A percentile compares a stretch with the other conserved stretches of the same genome.
Conservation (phyloP, 2,329 filamentous ascomycete genomes). For the Pseudocercospora fuligena region DNA sequence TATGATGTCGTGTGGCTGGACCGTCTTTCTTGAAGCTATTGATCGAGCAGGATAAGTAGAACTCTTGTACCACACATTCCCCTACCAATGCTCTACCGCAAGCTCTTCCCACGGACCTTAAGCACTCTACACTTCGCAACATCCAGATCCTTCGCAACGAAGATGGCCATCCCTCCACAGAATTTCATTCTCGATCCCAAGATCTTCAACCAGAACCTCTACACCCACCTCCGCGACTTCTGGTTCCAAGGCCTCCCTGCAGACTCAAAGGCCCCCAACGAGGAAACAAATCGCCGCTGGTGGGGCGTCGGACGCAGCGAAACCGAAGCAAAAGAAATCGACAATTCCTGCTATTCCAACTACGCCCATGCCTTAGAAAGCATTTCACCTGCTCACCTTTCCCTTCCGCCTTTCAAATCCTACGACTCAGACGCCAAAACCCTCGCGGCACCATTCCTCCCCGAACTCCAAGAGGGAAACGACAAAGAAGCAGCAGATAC, state of each 20-base stretch:
- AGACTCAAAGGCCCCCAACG: slow-evolving; percentile 34
- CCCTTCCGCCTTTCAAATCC: slow-evolving; percentile 36
- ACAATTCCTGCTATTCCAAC: slow-evolving; percentile 41
- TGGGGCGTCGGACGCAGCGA: slow-evolving; percentile 40
- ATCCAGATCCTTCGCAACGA: not conserved
- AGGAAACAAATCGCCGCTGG: slow-evolving; percentile 43
- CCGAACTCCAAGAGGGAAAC: slow-evolving; percentile 36
- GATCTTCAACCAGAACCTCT: slow-evolving; percentile 48
- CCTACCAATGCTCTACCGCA: not conserved
- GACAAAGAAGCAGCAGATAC: slow-evolving; percentile 39
- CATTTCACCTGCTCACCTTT: slow-evolving; percentile 43
- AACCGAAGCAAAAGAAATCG: slow-evolving; percentile 44
- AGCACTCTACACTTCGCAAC: not conserved
- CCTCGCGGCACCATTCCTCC: slow-evolving; percentile 45
- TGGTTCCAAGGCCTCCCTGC: slow-evolving; percentile 47
- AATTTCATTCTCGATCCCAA: slow-evolving; percentile 42
- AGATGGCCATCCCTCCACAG: slow-evolving; percentile 9
- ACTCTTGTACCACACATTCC: not conserved
- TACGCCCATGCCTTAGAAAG: slow-evolving; percentile 45
- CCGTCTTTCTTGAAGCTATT: not conserved
- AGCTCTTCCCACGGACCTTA: not conserved
- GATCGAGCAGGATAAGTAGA: not conserved
- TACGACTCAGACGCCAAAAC: slow-evolving; percentile 33
- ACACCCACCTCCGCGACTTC: slow-evolving; percentile 42
- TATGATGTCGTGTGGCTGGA: slow-evolving; percentile 7